Conservation (phyloP, 495 filamentous ascomycete species). For the Glarea lozoyensis region DNA sequence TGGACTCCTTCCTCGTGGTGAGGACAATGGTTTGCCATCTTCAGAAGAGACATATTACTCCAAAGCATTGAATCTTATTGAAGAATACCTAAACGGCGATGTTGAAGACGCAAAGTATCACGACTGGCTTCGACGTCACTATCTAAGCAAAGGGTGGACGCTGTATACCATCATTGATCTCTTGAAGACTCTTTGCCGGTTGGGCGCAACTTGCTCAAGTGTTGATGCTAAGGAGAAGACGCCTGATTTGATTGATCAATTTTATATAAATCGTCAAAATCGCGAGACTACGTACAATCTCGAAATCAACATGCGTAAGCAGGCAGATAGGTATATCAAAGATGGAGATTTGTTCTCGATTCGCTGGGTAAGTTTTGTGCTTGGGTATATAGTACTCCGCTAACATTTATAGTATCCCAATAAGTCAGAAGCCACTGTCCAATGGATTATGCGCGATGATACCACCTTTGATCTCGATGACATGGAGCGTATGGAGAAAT, state of each 20-base stretch:
- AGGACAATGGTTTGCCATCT: slow-evolving; percentile 9
- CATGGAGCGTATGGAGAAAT: slow-evolving; percentile 49
- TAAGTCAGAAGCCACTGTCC: slow-evolving; percentile 50
- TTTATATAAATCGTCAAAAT: slow-evolving; percentile 70
- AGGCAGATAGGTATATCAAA: slow-evolving; percentile 76
- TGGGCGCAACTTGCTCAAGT: slow-evolving; percentile 63
- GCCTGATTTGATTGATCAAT: slow-evolving; percentile 72
- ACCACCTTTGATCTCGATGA: slow-evolving; percentile 65
- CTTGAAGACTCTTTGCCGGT: slow-evolving; percentile 64
- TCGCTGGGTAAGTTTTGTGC: slow-evolving; percentile 57
- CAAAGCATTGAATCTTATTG: slow-evolving; percentile 55
- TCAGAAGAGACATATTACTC: slow-evolving; percentile 38
- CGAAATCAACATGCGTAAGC: slow-evolving; percentile 79
- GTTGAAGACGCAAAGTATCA: slow-evolving; percentile 75
- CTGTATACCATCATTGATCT: slow-evolving; percentile 86
- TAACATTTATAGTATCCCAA: slow-evolving; percentile 37
- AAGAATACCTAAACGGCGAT: slow-evolving; percentile 77
- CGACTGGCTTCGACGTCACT: slow-evolving; percentile 81
- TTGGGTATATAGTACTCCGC: background rate
- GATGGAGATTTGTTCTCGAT: slow-evolving; percentile 86
- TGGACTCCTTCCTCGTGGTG: slow-evolving; percentile 45
- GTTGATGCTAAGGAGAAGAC: slow-evolving; percentile 86
- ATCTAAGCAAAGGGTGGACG: slow-evolving; percentile 80
- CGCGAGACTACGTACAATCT: slow-evolving; percentile 74
- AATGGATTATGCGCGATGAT: slow-evolving; percentile 71